These are phyloP conservation scores for Rhodotorula sp. DNA, from an alignment of 1,284 basidiomycete genomes.

Conservation along the genomic window DNA sequence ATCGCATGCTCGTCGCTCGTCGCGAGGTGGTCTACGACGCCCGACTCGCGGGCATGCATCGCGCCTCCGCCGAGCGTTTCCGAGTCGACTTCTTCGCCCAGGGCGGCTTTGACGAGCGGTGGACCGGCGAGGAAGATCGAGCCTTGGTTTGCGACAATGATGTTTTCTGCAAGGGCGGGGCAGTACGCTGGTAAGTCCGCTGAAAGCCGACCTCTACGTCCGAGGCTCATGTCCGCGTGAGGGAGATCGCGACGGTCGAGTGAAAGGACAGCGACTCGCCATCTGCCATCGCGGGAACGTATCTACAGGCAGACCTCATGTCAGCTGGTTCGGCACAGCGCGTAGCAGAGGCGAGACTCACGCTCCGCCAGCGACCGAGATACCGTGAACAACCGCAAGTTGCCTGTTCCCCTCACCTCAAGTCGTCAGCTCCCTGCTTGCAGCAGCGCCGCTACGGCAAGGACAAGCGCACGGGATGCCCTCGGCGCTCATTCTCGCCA, in stretches of 20 bases:
- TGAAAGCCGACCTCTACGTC: too few relatives aligned
- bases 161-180: conserved; percentile 60
- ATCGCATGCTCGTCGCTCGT: conserved; percentile 85
- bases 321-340: not conserved
- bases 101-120: conserved; percentile 90
- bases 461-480: conserved; percentile 62
- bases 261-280: conserved; percentile 8
- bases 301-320: conserved; percentile 56
- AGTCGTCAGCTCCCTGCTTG: not conserved
- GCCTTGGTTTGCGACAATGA: conserved; percentile 91
- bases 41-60: conserved; percentile 92
- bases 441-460: not conserved
- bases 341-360: not conserved
- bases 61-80: conserved; percentile 83
- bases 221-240: too few relatives aligned
- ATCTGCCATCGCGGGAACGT: conserved; percentile 95
- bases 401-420: conserved; percentile 53
- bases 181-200: not conserved
- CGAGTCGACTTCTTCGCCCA: conserved; percentile 88
- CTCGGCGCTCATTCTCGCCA: conserved; percentile 78
- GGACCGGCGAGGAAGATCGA: conserved; percentile 95
- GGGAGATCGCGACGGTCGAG: not conserved
- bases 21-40: conserved; percentile 90
- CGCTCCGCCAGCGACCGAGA: conserved; percentile 69
- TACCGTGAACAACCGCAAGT: conserved; percentile 89